Conservation (phyloP, 2,329 filamentous ascomycete genomes). For the Colletotrichum scovillei region DNA sequence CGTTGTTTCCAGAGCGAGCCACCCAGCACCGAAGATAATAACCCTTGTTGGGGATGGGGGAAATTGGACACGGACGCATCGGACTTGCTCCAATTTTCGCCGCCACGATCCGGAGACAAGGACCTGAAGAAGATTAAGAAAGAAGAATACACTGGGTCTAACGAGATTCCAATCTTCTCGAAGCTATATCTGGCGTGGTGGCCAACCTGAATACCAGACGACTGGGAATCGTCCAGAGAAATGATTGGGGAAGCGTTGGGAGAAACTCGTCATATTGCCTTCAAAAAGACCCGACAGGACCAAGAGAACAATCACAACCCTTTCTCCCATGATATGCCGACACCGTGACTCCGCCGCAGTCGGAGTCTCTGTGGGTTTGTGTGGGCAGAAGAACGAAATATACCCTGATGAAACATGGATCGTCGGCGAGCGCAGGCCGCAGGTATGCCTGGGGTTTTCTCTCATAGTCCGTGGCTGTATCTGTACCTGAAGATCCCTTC, state of each 20-base stretch:
- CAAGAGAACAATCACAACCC: neutral
- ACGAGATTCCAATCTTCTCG: slow-evolving; percentile 20
- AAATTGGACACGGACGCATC: slow-evolving; percentile 5
- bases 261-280: neutral
- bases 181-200: slow-evolving; percentile 1
- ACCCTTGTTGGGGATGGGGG: slow-evolving; percentile 14
- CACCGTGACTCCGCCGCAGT: neutral
- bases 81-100: slow-evolving; percentile 2
- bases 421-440: neutral
- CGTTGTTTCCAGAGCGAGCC: neutral
- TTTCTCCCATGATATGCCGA: neutral
- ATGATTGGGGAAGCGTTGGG: neutral
- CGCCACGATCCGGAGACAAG: slow-evolving; percentile 4
- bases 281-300: neutral
- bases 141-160: slow-evolving; percentile 20
- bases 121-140: slow-evolving; percentile 15
- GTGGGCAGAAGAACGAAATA: slow-evolving; percentile 6
- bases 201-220: neutral
- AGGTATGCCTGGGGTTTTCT: neutral
- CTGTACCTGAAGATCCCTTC: slow-evolving; percentile 9
- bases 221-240: slow-evolving; percentile 7
- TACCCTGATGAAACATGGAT: slow-evolving; percentile 13
- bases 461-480: neutral
- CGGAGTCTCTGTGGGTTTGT: slow-evolving; percentile 2
- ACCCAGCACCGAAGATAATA: neutral